Percentiles rank a stretch among this genome's conserved stretches.
Conservation (phyloP, 75 land plant genomes). For the Pseudotsuga menziesii region DNA sequence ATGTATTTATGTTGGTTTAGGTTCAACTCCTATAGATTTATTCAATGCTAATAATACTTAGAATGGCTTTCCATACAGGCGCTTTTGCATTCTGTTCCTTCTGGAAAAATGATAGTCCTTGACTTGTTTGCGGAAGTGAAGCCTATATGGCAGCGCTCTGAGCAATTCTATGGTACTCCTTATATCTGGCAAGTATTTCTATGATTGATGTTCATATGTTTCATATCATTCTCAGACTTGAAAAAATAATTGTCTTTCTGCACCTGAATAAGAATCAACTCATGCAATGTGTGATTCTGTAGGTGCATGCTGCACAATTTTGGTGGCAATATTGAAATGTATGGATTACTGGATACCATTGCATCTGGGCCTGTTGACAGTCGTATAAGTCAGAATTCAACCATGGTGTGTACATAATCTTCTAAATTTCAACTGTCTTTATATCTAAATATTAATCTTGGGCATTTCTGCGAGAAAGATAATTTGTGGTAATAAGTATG, state of each 20-base stretch:
- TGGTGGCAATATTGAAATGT: conserved; percentile 99
- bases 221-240: neutral
- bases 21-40: neutral
- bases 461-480: neutral
- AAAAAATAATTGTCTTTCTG: neutral
- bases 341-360: conserved; percentile 78
- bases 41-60: neutral
- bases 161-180: conserved; percentile 93
- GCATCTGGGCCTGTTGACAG: conserved; percentile 92
- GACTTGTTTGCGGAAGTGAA: conserved; percentile 97
- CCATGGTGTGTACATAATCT: conserved; percentile 58
- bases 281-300: conserved; percentile 5
- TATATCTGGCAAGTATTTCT: conserved; percentile 67
- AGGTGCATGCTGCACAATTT: conserved; percentile 99
- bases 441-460: neutral
- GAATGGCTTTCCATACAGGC: conserved; percentile 47
- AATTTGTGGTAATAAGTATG: neutral
- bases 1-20: neutral
- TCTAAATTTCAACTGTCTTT: neutral
- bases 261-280: conserved; percentile 1
- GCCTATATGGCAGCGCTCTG: conserved; percentile 83
- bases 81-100: conserved; percentile 92
- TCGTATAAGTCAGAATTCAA: conserved; percentile 68
- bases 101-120: conserved; percentile 94
- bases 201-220: neutral